Percentiles rank a stretch among this genome's conserved stretches.
These are phyloP conservation scores for Calendula officinalis DNA, from an alignment of 129 eudicot species.

Conservation along the genomic window DNA sequence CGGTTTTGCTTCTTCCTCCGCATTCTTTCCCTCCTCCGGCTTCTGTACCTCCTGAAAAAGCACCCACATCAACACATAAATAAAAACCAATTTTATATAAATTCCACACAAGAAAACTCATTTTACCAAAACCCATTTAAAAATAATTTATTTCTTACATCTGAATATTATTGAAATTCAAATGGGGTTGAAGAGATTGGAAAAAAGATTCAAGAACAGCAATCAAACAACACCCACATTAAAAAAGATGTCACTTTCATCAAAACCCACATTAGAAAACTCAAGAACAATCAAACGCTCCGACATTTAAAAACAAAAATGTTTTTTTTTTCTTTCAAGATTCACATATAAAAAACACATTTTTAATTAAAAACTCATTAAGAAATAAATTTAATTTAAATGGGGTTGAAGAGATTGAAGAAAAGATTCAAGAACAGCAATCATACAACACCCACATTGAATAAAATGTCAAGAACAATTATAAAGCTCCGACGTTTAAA, in stretches of 20 bases:
- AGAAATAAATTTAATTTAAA: no score
- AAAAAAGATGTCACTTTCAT: no score
- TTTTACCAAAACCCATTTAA: neutral
- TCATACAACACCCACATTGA: no score
- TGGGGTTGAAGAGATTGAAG: neutral
- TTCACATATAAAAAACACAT: no score
- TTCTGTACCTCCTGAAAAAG: constrained; percentile 29
- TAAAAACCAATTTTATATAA: neutral
- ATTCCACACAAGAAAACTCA: neutral
- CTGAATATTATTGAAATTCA: neutral
- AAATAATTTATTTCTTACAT: neutral
- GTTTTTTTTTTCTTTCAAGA: no score
- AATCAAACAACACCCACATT: no score
- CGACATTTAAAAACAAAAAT: no score
- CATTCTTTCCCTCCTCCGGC: constrained; percentile 26
- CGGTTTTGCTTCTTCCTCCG: constrained; percentile 30
- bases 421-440: neutral
- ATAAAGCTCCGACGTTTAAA: no score
- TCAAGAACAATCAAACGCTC: no score
- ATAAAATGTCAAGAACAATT: no score
- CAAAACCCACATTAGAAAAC: no score
- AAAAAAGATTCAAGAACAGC: neutral
- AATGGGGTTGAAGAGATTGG: neutral
- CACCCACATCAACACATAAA: neutral
- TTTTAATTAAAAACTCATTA: no score